Evolutionary conservation across 2,329 filamentous ascomycete genomes (phyloP), one percentile per base, ranked within the genome.

Genomic region (Epichloe hybrida): DNA sequence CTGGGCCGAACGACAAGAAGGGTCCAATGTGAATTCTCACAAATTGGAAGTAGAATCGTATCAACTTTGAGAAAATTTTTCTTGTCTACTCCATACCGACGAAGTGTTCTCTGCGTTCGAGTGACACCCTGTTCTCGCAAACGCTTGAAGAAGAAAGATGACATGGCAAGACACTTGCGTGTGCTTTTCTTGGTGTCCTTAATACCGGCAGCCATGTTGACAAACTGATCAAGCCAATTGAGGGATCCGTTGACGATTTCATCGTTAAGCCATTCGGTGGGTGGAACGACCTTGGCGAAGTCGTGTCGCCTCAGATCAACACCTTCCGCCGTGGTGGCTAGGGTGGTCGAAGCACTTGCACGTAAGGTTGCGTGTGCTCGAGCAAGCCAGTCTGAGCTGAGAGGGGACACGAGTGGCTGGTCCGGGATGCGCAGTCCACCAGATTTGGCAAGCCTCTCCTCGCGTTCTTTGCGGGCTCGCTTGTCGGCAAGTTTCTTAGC

Each of bases 221-320:
- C 67, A 47, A 73, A 74, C 15, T 72, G 69, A 46, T 81, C 79
- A 13, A 88, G 67, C 60, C 79, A 76, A 31, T 74, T 66, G 27
- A 88, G 71, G 46, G 79, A 78, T 13, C 78, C 77, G 57, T 88
- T 86, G 57, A 91, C 78, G 48, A 85, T 78, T 57, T 86, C 82
- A 62, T 90, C 86, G 55, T 90, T 89, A 6, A 91, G 73, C 86
- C 86, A 91, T 31, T 71, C 72, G 0, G 66, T 71, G 8, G 69
- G 63, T 17, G 70, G 69, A 15, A 83, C 71, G 7, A 89, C 66
- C 45, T 75, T 83, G n/a, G 67, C 69, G 58, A 88, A 83, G 60
- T 87, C 83, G 49, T 79, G 76, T 6, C 60, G 61, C 34, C 60
- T 59, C 15, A 86, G 65, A 12, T 75, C 69, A 3, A 69, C 69